Conservation (phyloP, 495 filamentous ascomycete genomes). For the Tetracladium setigerum region DNA sequence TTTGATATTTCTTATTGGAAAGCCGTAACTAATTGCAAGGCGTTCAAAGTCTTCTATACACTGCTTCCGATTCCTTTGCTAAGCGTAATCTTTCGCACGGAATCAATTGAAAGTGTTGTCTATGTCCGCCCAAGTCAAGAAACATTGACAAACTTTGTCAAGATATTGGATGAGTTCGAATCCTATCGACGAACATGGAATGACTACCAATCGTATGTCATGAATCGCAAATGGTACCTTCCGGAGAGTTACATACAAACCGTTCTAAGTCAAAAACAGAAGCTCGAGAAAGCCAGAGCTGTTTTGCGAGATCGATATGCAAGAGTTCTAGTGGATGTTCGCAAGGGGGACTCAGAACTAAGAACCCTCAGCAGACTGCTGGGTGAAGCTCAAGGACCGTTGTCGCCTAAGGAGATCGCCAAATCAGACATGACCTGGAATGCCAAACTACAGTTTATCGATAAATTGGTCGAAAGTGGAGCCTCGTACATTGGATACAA, state of each 20-base stretch:
- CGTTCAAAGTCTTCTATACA: conserved; percentile 20
- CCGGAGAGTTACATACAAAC: conserved; percentile 6
- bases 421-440: not conserved
- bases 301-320: not conserved
- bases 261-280: conserved; percentile 2
- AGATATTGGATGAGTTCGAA: conserved; percentile 17
- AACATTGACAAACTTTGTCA: conserved; percentile 12
- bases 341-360: not conserved
- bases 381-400: not conserved
- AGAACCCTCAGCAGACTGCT: conserved; percentile 6
- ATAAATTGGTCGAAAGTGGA: conserved; percentile 11
- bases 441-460: conserved; percentile 19
- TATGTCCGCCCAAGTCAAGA: not conserved
- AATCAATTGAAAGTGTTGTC: not conserved
- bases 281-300: not conserved
- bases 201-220: conserved; percentile 24
- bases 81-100: conserved; percentile 1
- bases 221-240: conserved; percentile 5
- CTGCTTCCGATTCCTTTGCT: conserved; percentile 21
- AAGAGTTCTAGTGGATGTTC: not conserved
- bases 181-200: conserved; percentile 9
- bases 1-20: too few relatives aligned
- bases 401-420: conserved; percentile 1
- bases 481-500: conserved; percentile 23
- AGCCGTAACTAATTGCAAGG: too few relatives aligned